phyloP scores from a whole-genome alignment of 148 eudicot genomes.

The Vaccinium darrowii region DNA sequence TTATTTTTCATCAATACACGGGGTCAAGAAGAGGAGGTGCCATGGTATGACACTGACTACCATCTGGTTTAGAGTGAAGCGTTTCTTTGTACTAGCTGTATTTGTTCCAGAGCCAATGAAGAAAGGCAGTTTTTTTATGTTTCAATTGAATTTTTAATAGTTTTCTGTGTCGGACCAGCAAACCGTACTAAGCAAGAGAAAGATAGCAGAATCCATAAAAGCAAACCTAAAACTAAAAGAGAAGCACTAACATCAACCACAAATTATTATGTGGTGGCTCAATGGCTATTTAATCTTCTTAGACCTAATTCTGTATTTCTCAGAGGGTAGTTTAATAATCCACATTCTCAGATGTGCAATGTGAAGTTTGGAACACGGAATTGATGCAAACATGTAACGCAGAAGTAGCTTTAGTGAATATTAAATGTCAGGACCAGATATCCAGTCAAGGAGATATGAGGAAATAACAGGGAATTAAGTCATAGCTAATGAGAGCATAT shows the following conservation, averaged over 20 bases:
- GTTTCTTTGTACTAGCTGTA: slow-evolving; percentile 17
- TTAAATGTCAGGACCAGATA: not conserved
- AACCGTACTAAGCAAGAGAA: not conserved
- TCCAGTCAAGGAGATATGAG: not conserved
- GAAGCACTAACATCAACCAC: not conserved
- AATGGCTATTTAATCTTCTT: not conserved
- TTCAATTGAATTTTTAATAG: not conserved
- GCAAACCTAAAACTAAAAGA: not conserved
- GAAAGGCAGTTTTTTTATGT: not conserved
- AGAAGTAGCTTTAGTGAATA: not conserved
- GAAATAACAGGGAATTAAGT: not conserved
- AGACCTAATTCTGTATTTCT: not conserved
- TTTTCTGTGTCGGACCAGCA: slow-evolving; percentile 3
- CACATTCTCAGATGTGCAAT: not conserved
- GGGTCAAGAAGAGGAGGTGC: slow-evolving; percentile 18
- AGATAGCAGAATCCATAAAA: not conserved
- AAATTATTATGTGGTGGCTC: not conserved
- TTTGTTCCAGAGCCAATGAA: slow-evolving; percentile 11
- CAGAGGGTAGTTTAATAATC: not conserved
- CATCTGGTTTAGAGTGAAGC: not conserved
- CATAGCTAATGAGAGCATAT: not conserved
- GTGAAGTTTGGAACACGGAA: not conserved
- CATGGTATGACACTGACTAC: not conserved
- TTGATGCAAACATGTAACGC: not conserved
- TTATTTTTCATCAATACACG: slow-evolving; percentile 9